These are phyloP conservation scores for Edaphochlamys debaryana DNA, from an alignment of 139 green algal genomes.

Conservation along the genomic window DNA sequence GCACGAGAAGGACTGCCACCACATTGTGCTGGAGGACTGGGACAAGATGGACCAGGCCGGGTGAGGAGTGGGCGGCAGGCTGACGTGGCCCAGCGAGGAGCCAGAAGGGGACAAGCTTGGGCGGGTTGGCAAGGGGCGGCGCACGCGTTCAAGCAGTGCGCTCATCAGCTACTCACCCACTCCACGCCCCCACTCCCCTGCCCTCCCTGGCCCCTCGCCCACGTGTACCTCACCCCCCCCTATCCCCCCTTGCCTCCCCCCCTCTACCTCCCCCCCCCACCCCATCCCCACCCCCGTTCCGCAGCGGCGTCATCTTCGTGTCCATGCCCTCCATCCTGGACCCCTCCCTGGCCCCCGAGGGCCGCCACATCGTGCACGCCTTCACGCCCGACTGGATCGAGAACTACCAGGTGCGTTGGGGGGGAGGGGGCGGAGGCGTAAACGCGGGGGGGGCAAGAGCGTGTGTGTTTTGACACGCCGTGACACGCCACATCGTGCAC, in stretches of 20 bases:
- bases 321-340: constrained; percentile 95
- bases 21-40: constrained; percentile 97
- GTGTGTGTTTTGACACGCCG: no score
- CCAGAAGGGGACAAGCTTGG: no score
- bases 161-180: no score
- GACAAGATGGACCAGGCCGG: constrained; percentile 39
- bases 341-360: constrained; percentile 81
- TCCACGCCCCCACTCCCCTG: no score
- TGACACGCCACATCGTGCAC: no score
- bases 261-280: no score
- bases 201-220: no score
- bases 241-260: neutral
- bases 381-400: constrained; percentile 98
- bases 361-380: constrained; percentile 91
- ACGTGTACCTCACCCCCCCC: neutral
- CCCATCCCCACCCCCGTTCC: neutral
- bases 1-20: constrained; percentile 81
- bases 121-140: no score
- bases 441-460: no score
- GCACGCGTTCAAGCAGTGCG: no score
- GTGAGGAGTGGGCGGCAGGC: neutral
- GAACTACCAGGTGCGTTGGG: constrained; percentile 69
- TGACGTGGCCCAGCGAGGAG: no score
- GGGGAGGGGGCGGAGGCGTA: neutral
- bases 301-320: constrained; percentile 91